Percentiles rank a stretch among this genome's conserved stretches.
phyloP scores from a whole-genome alignment of 179 eudicot genomes.

The Pouteria campechiana region DNA sequence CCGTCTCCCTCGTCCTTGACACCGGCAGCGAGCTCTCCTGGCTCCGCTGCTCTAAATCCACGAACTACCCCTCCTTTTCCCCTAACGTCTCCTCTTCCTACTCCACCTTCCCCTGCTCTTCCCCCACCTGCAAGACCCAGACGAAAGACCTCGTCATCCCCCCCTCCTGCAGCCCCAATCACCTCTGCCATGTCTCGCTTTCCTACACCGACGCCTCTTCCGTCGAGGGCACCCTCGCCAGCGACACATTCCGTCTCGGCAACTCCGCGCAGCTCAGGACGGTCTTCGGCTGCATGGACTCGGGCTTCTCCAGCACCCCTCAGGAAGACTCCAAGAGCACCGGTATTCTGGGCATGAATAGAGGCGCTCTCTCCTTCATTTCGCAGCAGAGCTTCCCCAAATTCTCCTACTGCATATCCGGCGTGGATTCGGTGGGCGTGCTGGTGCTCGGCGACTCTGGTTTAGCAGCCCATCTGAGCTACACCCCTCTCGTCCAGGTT shows the following conservation, averaged over 20 bases:
- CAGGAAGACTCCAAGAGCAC: constrained; percentile 46
- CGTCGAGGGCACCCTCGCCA: constrained; percentile 65
- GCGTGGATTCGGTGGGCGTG: constrained; percentile 56
- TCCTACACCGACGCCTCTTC: constrained; percentile 67
- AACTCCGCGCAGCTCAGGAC: constrained; percentile 22
- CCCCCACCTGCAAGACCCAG: constrained; percentile 41
- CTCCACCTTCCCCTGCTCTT: constrained; percentile 39
- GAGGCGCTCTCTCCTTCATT: constrained; percentile 67
- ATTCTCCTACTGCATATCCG: constrained; percentile 82
- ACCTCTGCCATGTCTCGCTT: constrained; percentile 50
- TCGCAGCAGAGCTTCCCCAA: constrained; percentile 60
- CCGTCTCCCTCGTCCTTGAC: constrained; percentile 73
- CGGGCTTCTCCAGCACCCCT: constrained; percentile 36
- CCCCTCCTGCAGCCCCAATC: constrained; percentile 58
- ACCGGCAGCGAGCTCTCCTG: constrained; percentile 91
- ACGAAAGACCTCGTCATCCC: constrained; percentile 62
- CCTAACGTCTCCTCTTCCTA: constrained; percentile 48
- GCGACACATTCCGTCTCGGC: constrained; percentile 41
- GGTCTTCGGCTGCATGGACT: constrained; percentile 77
- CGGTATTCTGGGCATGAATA: constrained; percentile 84
- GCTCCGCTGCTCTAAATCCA: constrained; percentile 57
- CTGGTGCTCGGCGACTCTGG: constrained; percentile 52
- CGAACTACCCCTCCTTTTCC: constrained; percentile 26
- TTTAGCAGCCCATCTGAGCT: constrained; percentile 48
- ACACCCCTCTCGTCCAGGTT: constrained; percentile 61